These are phyloP conservation scores for Silene vulgaris DNA, from an alignment of 179 eudicot genomes.

Conservation along the genomic window DNA sequence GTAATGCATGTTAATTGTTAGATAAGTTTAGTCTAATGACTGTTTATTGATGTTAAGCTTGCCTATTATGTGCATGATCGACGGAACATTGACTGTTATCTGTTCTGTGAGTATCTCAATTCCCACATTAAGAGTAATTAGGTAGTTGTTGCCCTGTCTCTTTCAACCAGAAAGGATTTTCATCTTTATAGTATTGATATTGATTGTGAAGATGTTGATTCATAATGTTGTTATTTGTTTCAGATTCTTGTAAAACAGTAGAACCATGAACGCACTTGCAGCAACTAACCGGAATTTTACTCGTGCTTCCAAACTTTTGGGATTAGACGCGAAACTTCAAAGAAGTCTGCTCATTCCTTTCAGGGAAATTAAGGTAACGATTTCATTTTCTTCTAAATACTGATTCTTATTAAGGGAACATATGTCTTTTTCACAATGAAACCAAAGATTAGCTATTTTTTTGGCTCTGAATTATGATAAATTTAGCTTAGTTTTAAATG, in stretches of 20 bases:
- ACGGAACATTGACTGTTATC: neutral
- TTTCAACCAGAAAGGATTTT: neutral
- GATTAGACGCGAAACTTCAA: constrained; percentile 83
- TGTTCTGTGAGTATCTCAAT: neutral
- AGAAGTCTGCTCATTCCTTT: constrained; percentile 91
- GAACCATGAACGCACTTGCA: constrained; percentile 85
- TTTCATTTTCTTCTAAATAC: neutral
- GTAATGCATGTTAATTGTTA: constrained; percentile 15
- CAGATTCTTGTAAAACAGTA: constrained; percentile 20
- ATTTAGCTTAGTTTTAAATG: too few species aligned
- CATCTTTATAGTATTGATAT: neutral
- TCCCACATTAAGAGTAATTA: neutral
- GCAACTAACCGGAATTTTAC: constrained; percentile 92
- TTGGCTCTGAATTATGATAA: too few species aligned
- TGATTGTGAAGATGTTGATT: neutral
- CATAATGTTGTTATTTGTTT: neutral
- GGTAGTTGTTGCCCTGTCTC: neutral
- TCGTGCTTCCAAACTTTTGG: constrained; percentile 73
- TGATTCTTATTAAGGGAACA: neutral
- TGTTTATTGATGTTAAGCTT: constrained; percentile 8
- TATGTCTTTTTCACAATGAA: neutral
- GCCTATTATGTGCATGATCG: constrained; percentile 9
- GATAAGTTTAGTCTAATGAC: constrained; percentile 2
- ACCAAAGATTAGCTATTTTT: too few species aligned
- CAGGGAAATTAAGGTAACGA: constrained; percentile 82